A percentile compares a stretch with the other conserved stretches of the same genome.
phyloP scores from a whole-genome alignment of 1,284 basidiomycete species.

The Athelia psychrophila region DNA sequence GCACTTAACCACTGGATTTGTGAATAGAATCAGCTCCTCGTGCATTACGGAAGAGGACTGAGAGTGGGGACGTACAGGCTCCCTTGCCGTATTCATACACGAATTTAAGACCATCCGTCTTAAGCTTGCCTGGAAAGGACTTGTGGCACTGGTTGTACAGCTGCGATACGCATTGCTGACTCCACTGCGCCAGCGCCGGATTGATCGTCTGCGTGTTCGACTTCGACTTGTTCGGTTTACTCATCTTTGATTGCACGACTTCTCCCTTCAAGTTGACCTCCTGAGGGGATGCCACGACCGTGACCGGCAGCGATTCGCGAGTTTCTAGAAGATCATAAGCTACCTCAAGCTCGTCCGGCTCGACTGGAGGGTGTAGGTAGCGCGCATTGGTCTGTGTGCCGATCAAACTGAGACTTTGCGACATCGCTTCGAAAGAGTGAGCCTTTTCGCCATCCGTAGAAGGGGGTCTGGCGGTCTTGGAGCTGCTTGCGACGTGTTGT shows the following conservation, averaged over 20 bases:
- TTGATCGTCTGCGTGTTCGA: not conserved
- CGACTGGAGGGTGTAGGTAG: slow-evolving; percentile 9
- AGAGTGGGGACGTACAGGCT: slow-evolving; percentile 24
- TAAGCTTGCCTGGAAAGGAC: slow-evolving; percentile 35
- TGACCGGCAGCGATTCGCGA: not conserved
- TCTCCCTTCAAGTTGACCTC: too few relatives aligned
- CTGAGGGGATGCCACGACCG: too few relatives aligned
- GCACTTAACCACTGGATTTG: slow-evolving; percentile 42
- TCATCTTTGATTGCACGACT: too few relatives aligned
- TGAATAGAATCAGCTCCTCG: not conserved
- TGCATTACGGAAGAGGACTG: too few relatives aligned
- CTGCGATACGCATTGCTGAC: slow-evolving; percentile 17
- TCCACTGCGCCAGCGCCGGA: not conserved
- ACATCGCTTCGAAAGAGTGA: not conserved
- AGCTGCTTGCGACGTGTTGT: too few relatives aligned
- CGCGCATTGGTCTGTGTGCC: slow-evolving; percentile 12
- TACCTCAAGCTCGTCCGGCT: not conserved
- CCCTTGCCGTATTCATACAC: slow-evolving; percentile 39
- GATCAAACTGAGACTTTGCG: slow-evolving; percentile 6
- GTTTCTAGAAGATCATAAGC: not conserved
- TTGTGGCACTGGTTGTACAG: slow-evolving; percentile 44
- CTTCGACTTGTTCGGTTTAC: too few relatives aligned
- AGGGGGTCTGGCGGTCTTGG: too few relatives aligned
- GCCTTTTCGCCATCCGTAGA: not conserved
- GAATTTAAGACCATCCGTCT: slow-evolving; percentile 36